Evolutionary conservation across 1,139 yeast species (phyloP), one percentile per base, ranked within the genome.

Genomic region (Candida albicans): DNA sequence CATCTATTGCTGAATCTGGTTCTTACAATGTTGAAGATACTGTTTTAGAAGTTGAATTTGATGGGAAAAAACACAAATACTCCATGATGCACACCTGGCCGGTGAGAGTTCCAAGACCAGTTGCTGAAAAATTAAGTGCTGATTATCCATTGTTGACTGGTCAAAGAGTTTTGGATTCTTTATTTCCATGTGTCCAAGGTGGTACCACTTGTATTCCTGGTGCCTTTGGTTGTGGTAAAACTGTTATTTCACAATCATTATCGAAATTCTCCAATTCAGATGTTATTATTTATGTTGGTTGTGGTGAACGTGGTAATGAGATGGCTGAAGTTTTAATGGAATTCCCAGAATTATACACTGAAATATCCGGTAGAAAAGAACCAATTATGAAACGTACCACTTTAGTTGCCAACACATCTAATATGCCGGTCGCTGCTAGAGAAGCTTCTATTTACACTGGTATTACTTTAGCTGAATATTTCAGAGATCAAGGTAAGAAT

Each of bases 141-240:
- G 93, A 91, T 68, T 81, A 86, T 67, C 99, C 99, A 46, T 79
- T 95, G 59, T 79, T 93, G 60, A 93, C 99, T 29, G 99, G 99
- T 59, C 99, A 93, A 76, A 88, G 99, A 79, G 99, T 93, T 44
- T 79, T 93, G 68, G 99, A 93, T 68, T 85, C 99, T 32, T 80
- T 93, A 54, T 95, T 93, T 81, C 99, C 99, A 42, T 88, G 96
- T 81, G 99, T 95, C 57, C 99, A 95, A 77, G 99, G 99, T 75
- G 99, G 99, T 77, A 93, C 99, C 41, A 93, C 99, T 35, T 95
- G 99, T 84, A 93, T 93, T 65, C 99, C 99, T 39, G 99, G 99
- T 70, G 99, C 99, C 51, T 93, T 93, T 61, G 99, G 99, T 51
- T 93, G 98, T 74, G 99, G 99, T 70, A 93, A 93, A 70, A 93